Base-by-base conservation (phyloP, 2,329 filamentous ascomycete species). In the Ceratocystis ficicola region DNA sequence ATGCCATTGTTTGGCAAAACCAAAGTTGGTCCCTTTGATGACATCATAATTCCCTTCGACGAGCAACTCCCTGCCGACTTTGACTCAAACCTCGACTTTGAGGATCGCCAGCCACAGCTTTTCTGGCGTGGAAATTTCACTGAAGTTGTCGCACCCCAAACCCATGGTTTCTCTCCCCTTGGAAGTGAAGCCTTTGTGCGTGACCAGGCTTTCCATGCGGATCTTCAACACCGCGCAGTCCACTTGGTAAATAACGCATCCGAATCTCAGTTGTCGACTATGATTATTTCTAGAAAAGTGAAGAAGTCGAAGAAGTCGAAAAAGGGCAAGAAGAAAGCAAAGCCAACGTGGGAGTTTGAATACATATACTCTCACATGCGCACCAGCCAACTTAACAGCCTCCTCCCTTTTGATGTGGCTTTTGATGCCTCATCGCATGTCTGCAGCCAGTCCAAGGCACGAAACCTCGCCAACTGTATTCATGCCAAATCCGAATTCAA, bases 1-100 rank as follows among this genome's bases (percentile, higher is more conserved):
- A 75, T 88, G 1, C 90, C 90, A 0, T 77, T 94, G 10, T 94
- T 94, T 75, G 88, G 88, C 68, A 81, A 88, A 67, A 86, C 84
- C 62, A 90, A 90, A 70, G 83, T 86, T 1, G 79, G 82, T 57
- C 85, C 85, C 3, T 93, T 89, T 75, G 84, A 81, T 69, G 90
- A 95, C 72, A 89, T 95, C 44, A 75, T 92, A 25, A 87, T 91
- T 64, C 89, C 90, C 0, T 71, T 83, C 77, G 65, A 64, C 12
- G 28, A 32, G 41, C 44, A 48, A 28, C n/a, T 62, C 1, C 62
- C 52, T 7, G 20, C 82, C 30, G 30, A 67, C 17, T 65, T 66
- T 78, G 76, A 79, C 44, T 71, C 77, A 4, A 71, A 71, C 30
- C 75, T 74, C 69, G 73, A 72, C 0, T 92, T 89, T 69, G 71